A percentile compares a stretch with the other conserved stretches of the same genome.
Conservation (phyloP, 257 asterid genomes). For the Solanum piurae region DNA sequence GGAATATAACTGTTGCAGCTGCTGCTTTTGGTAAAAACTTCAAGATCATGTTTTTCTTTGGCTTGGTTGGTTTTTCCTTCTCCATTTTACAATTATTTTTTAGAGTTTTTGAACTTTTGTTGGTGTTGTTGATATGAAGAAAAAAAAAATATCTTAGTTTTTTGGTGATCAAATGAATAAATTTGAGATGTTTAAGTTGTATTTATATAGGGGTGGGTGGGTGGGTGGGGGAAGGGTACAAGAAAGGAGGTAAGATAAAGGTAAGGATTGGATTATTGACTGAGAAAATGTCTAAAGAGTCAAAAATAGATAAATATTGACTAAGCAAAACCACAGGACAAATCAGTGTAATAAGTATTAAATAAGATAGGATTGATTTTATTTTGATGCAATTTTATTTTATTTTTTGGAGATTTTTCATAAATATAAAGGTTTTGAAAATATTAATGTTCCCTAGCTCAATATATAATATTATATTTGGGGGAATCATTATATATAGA, state of each 20-base stretch:
- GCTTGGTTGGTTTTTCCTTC: constrained; percentile 18
- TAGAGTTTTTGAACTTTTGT: background rate
- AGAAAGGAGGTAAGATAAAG: background rate
- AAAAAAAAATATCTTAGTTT: background rate
- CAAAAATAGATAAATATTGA: background rate
- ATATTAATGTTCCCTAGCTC: no score
- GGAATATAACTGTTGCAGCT: constrained; percentile 15
- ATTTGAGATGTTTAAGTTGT: background rate
- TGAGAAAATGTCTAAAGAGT: background rate
- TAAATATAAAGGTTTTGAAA: background rate
- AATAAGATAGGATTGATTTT: background rate
- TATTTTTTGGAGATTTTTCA: background rate
- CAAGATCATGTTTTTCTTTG: constrained; percentile 16
- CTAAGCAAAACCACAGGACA: background rate
- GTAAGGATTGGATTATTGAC: background rate
- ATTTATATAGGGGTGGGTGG: background rate
- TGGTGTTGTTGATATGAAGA: background rate
- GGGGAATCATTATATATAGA: no score
- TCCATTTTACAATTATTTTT: constrained; percentile 5
- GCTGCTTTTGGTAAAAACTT: constrained; percentile 24
- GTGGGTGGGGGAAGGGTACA: background rate
- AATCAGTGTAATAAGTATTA: background rate
- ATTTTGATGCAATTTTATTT: background rate
- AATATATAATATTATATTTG: no score
- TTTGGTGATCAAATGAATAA: background rate